Base-by-base conservation (phyloP, 345 rosid species). In the Anastatica hierochuntica region DNA sequence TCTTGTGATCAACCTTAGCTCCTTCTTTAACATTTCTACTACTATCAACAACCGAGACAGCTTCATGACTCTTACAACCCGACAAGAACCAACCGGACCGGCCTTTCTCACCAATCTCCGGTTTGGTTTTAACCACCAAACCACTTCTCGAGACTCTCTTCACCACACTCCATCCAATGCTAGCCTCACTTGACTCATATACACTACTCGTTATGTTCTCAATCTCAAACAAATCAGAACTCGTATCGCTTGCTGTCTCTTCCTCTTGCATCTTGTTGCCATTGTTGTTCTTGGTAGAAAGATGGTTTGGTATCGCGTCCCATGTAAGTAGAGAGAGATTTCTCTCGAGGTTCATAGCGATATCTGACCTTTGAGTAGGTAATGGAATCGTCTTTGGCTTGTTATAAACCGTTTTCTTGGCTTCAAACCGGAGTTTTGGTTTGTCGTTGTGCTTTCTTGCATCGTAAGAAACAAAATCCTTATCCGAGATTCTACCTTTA, bases 181-280 rank as follows among this genome's bases (percentile, higher is more conserved):
- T n/a, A n/a, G n/a, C n/a, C n/a, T n/a, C n/a, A n/a, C n/a, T n/a
- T n/a, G n/a, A n/a, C n/a, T n/a, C n/a, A n/a, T n/a, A n/a, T n/a
- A n/a, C n/a, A n/a, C n/a, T n/a, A 30, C 80, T 79, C 0, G 81
- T 76, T 23, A 85, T 56, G 72, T 90, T 83, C 45, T 83, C 90
- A 14, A 90, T 83, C 77, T 90, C 97, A 14, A 85, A 85, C 61
- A 90, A 72, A 34, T 90, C 97, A 10, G 95, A 90, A 57, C 95
- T 90, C 15, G 76, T 77, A 39, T 79, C 94, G 14, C 95, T 90
- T 15, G 73, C 78, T 14, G 67, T 71, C 34, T 82, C 95, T 20
- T 87, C 95, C 24, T 84, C 95, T 0, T 52, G 72, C 30, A 45
- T 67, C 55, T 74, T 60, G n/a, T n/a, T n/a, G n/a, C n/a, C n/a